These are phyloP conservation scores for Exophiala bonariae DNA, from an alignment of 2,329 filamentous ascomycete genomes.

Conservation along the genomic window DNA sequence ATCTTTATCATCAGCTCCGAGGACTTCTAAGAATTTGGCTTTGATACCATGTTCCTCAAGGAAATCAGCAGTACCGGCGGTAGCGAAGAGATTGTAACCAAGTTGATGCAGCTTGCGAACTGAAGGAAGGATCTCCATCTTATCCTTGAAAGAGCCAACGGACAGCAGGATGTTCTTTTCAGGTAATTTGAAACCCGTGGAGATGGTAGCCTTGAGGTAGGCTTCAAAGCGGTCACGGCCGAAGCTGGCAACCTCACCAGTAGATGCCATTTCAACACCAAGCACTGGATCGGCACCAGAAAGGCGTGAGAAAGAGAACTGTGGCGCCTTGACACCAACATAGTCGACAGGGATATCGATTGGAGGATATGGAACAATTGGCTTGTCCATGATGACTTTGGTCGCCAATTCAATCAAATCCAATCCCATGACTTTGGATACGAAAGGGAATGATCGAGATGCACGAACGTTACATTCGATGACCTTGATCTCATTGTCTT, in stretches of 20 bases:
- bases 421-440: constrained; percentile 97
- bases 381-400: constrained; percentile 87
- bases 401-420: constrained; percentile 98
- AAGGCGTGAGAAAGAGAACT: constrained; percentile 97
- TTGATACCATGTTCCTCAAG: constrained; percentile 87
- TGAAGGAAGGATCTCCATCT: constrained; percentile 93
- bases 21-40: constrained; percentile 89
- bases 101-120: constrained; percentile 85
- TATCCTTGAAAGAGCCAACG: constrained; percentile 96
- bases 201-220: constrained; percentile 92
- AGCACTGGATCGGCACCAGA: constrained; percentile 94
- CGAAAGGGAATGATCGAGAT: constrained; percentile 94
- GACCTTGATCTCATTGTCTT: constrained; percentile 99
- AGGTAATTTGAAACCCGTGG: constrained; percentile 93
- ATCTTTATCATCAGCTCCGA: constrained; percentile 74
- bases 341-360: constrained; percentile 74
- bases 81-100: constrained; percentile 94
- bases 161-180: constrained; percentile 95
- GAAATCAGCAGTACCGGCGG: constrained; percentile 94
- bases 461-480: constrained; percentile 98
- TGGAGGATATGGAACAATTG: constrained; percentile 78
- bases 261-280: constrained; percentile 98
- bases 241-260: constrained; percentile 96
- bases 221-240: constrained; percentile 95
- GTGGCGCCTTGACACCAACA: constrained; percentile 95